phyloP scores from a whole-genome alignment of 345 rosid species.

The Pseudoturritis turrita region DNA sequence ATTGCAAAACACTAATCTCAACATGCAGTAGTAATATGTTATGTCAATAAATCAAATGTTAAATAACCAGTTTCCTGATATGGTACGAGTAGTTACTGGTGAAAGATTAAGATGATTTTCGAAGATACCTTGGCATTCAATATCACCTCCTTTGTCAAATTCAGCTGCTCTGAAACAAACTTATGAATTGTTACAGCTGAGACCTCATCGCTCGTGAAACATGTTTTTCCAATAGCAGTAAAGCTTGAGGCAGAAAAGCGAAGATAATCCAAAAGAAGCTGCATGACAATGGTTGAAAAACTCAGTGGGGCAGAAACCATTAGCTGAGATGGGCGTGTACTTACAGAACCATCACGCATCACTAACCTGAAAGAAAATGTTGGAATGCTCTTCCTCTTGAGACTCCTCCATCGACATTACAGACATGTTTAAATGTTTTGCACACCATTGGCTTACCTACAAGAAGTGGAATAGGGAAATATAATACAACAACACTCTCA shows the following conservation, averaged over 20 bases:
- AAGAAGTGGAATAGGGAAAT: background rate
- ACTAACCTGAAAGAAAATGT: constrained; percentile 59
- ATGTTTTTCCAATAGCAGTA: constrained; percentile 46
- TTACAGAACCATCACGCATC: background rate
- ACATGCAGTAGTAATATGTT: background rate
- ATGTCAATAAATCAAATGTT: background rate
- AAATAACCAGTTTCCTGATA: background rate
- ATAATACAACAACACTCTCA: background rate
- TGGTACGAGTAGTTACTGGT: background rate
- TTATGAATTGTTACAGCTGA: constrained; percentile 43
- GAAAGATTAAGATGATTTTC: background rate
- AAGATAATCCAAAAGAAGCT: constrained; percentile 72
- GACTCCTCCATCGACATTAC: constrained; percentile 70
- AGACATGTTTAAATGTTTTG: constrained; percentile 85
- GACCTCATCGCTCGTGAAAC: constrained; percentile 31
- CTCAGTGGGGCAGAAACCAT: background rate
- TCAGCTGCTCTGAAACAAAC: constrained; percentile 56
- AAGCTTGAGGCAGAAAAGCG: constrained; percentile 52
- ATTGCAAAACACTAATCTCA: constrained; percentile 14
- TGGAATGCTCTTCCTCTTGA: constrained; percentile 82
- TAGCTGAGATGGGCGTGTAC: background rate
- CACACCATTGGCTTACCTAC: constrained; percentile 80
- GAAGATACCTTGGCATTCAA: constrained; percentile 56
- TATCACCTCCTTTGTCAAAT: constrained; percentile 49
- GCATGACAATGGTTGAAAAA: constrained; percentile 32